Base-by-base conservation (phyloP, 345 rosid species). In the Rhodamnia rubescens region DNA sequence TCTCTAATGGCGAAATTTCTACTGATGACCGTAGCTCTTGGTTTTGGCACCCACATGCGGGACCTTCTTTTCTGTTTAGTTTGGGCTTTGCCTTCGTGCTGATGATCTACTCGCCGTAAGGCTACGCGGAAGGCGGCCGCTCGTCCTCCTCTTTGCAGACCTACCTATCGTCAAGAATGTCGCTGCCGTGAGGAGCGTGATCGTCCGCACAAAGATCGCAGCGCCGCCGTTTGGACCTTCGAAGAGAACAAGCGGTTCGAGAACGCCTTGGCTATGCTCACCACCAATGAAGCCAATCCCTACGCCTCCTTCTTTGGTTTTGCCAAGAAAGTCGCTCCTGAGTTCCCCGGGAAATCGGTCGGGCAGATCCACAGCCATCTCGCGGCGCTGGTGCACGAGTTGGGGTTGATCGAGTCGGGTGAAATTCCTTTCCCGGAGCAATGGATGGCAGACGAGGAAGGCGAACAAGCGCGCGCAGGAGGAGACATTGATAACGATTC, bases 231-330 rank as follows among this genome's bases (percentile, higher is more conserved):
- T 22, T 83, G 88, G 88, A 83, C 83, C 22, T 74, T 55, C 2
- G 80, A 83, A 42, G 88, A 86, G 82, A 83, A 83, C 54, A 86
- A 83, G 53, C 14, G 55, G 83, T 83, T 86, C 14, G 85, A 86
- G 64, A 42, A 69, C 21, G 75, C 75, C 20, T 24, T 86, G 16
- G 88, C 83, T 2, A 29, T 58, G 11, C 11, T 54, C 14, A 69
- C 26, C 22, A 36, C 0, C 11, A 1, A 6, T 6, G 85, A 47
- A 11, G 21, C 1, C 42, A 5, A 15, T 29, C 2, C 75, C 75
- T 64, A 21, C 22, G 22, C 75, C 74, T 16, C 82, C 74, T 20
- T 54, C 27, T 36, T 24, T 52, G 27, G 29, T 32, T 57, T 83
- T 21, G 51, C 80, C 47, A 7, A 64, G 40, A 6, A 36, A 22